Percentiles rank a stretch among this genome's conserved stretches.
These are phyloP conservation scores for Trichopus zeylanicus DNA, from an alignment of 116 monocot species.

Conservation along the genomic window DNA sequence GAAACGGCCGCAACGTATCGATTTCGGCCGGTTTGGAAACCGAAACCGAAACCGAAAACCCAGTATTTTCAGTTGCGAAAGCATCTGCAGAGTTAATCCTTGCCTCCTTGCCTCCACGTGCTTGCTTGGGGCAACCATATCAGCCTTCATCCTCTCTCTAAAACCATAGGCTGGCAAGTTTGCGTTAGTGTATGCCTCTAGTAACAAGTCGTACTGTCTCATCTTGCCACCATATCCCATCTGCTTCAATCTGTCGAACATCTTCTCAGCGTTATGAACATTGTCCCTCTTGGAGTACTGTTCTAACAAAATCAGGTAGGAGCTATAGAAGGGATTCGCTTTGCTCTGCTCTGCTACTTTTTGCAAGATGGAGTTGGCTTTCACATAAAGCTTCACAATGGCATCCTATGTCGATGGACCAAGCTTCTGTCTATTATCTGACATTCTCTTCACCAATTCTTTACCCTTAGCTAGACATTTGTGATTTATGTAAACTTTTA, in stretches of 20 bases:
- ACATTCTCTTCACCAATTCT: conserved; percentile 58
- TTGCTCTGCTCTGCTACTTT: conserved; percentile 38
- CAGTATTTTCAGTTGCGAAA: too few relatives aligned
- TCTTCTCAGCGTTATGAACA: conserved; percentile 70
- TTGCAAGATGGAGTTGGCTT: conserved; percentile 61
- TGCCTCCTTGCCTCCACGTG: too few relatives aligned
- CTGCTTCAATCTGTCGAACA: conserved; percentile 47
- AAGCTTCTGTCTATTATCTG: conserved; percentile 24
- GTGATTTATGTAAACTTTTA: conserved; percentile 61
- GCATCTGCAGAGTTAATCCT: too few relatives aligned
- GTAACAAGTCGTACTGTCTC: conserved; percentile 38
- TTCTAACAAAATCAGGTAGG: conserved; percentile 38
- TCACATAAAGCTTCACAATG: conserved; percentile 57
- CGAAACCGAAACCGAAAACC: too few relatives aligned
- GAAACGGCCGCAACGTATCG: too few relatives aligned
- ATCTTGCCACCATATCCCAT: conserved; percentile 36
- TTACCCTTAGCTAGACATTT: conserved; percentile 66
- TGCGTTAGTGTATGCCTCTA: conserved; percentile 66
- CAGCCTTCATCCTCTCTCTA: conserved; percentile 80
- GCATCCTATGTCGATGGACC: conserved; percentile 58
- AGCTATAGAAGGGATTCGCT: conserved; percentile 30
- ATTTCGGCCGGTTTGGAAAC: too few relatives aligned
- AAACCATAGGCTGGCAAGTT: conserved; percentile 81
- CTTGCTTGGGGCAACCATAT: conserved; percentile 50
- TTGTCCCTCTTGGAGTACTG: conserved; percentile 55